Conservation (phyloP, 2,329 filamentous ascomycete species). For the Aspergillus sp. region DNA sequence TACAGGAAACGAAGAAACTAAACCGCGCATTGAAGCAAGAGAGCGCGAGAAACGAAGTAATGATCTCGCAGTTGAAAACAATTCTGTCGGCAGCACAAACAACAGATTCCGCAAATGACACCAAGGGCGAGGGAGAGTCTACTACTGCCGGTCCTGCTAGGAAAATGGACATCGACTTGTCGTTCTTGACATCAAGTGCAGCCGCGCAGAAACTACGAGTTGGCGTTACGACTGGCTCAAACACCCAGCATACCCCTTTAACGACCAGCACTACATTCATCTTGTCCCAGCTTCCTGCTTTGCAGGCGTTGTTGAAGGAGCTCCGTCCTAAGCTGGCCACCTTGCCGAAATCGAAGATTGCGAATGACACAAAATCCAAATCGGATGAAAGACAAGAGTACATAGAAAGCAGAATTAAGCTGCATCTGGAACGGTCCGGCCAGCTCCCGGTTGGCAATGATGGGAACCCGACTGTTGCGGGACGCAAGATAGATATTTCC, state of each 20-base stretch:
- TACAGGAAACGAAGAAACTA: constrained; percentile 77
- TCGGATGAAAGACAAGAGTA: constrained; percentile 75
- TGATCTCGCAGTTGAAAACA: constrained; percentile 64
- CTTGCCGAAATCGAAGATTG: constrained; percentile 38
- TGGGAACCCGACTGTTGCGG: constrained; percentile 35
- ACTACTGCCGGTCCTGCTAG: constrained; percentile 22
- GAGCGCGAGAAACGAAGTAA: constrained; percentile 67
- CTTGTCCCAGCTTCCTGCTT: constrained; percentile 76
- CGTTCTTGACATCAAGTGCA: constrained; percentile 56
- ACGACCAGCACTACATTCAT: constrained; percentile 64
- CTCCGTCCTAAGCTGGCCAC: constrained; percentile 64
- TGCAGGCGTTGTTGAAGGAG: constrained; percentile 68
- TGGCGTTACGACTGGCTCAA: constrained; percentile 37
- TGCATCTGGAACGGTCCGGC: constrained; percentile 66
- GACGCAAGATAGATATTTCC: constrained; percentile 39
- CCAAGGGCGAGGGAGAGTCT: constrained; percentile 18
- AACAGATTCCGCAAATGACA: constrained; percentile 10
- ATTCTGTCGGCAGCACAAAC: constrained; percentile 48
- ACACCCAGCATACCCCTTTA: constrained; percentile 36
- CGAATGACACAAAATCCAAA: constrained; percentile 52
- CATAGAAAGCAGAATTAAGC: constrained; percentile 74
- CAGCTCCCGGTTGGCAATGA: constrained; percentile 36
- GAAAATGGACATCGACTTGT: constrained; percentile 42
- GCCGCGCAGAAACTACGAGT: constrained; percentile 50
- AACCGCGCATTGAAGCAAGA: constrained; percentile 70